Base-by-base conservation (phyloP, 1,139 yeast genomes). In the Sugiyamaella paludigena region DNA sequence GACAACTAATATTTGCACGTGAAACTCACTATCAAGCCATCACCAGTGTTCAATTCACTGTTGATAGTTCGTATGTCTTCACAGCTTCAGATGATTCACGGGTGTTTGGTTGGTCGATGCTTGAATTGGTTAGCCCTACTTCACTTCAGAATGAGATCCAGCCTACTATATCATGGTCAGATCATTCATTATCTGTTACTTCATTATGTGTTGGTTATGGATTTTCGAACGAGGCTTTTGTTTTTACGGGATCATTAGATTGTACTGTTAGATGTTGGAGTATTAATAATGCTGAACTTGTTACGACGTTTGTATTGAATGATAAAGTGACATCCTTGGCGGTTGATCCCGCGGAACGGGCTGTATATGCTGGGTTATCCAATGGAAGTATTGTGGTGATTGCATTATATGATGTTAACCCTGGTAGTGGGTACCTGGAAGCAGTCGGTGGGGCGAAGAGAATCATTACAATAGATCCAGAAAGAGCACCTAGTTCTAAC, bases 21-120 rank as follows among this genome's bases (percentile, higher is more conserved):
- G 92, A 87, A 45, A 84, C 88, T 1, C 98, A 92, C 69, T 92
- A 88, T 67, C 97, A 91, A 67, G 75, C 77, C 6, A 76, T 89
- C 11, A 77, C 84, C 0, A 74, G 74, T 31, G 65, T 91, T 27
- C 74, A 73, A 53, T 80, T 86, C 58, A 73, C 87, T 1, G 56
- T 68, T 13, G 85, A 89, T 61, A 92, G 92, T 5, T 77, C 81
- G 7, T 83, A 78, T 53, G 63, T 92, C 40, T 75, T 86, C 12
- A 78, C 92, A 3, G 87, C 84, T n/a, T 88, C 95, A 54, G 76
- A 75, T 40, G 98, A 92, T 71, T 81, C 95, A 1, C 74, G 97
- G 55, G 78, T 86, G 29, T 74, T 84, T 35, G 79, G 87, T 8
- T 91, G 96, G 94, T 78, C 79, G 55, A 70, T 85, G 1, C 58